Evolutionary conservation across 305 asterid genomes (phyloP).

Genomic region (Solanum hybrid): DNA sequence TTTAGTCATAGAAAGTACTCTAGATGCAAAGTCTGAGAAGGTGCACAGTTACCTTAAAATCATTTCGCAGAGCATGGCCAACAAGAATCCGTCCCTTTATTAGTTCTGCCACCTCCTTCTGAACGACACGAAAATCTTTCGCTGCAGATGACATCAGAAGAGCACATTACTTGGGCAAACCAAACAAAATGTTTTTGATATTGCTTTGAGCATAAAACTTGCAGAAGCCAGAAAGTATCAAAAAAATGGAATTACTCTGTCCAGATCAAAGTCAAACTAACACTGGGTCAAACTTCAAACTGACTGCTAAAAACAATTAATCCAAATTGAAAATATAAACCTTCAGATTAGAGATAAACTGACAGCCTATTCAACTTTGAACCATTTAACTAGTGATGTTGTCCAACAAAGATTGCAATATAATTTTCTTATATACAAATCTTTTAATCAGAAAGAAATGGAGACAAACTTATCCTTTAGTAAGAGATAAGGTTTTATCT

Average conservation of each 20-base stretch:
- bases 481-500: background rate
- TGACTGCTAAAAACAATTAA: background rate
- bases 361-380: background rate
- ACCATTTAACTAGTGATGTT: background rate
- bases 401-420: background rate
- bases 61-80: constrained; percentile 92
- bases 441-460: background rate
- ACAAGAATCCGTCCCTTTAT: constrained; percentile 66
- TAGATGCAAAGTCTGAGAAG: background rate
- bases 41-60: constrained; percentile 50
- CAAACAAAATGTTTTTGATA: background rate
- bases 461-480: background rate
- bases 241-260: background rate
- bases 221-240: background rate
- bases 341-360: background rate
- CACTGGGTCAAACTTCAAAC: background rate
- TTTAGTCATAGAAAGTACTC: background rate
- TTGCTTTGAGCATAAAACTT: background rate
- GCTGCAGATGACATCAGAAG: constrained; percentile 45
- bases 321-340: background rate
- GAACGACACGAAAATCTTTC: constrained; percentile 61
- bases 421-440: background rate
- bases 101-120: constrained; percentile 74
- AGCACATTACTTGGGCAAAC: background rate
- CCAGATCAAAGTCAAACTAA: background rate